A percentile compares a stretch with the other conserved stretches of the same genome.
Conservation (phyloP, 75 land plant genomes). For the Cryptomeria japonica region DNA sequence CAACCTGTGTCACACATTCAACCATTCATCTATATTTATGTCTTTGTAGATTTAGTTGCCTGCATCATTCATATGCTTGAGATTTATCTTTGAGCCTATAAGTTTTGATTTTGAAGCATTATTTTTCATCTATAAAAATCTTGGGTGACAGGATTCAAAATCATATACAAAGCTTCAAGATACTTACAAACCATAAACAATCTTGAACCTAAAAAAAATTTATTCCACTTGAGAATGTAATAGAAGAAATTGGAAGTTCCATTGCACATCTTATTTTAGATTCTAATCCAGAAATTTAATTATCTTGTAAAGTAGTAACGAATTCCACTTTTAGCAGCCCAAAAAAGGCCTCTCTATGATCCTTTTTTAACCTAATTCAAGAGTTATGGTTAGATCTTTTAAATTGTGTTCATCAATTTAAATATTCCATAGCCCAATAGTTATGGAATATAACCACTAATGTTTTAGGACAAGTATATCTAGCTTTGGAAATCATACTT, state of each 20-base stretch:
- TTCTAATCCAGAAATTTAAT: background rate
- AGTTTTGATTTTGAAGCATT: background rate
- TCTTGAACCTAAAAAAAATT: background rate
- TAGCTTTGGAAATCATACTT: background rate
- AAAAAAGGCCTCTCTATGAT: background rate
- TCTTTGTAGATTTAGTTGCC: background rate
- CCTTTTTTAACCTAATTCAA: background rate
- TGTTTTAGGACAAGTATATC: background rate
- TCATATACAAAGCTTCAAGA: background rate
- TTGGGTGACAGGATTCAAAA: background rate
- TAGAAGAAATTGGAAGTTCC: background rate
- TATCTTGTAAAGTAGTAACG: background rate
- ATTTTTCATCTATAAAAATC: background rate
- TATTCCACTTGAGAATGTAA: background rate
- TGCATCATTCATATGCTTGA: background rate
- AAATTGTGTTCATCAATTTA: background rate
- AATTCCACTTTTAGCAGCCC: background rate
- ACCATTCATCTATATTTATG: no score
- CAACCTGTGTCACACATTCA: no score
- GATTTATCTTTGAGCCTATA: background rate
- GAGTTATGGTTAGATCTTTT: background rate
- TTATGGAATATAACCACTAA: background rate
- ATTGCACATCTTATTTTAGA: background rate
- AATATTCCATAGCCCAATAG: background rate
- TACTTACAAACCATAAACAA: background rate